Evolutionary conservation across 1,284 basidiomycete species (phyloP).

Genomic region (Peniophora sp.): DNA sequence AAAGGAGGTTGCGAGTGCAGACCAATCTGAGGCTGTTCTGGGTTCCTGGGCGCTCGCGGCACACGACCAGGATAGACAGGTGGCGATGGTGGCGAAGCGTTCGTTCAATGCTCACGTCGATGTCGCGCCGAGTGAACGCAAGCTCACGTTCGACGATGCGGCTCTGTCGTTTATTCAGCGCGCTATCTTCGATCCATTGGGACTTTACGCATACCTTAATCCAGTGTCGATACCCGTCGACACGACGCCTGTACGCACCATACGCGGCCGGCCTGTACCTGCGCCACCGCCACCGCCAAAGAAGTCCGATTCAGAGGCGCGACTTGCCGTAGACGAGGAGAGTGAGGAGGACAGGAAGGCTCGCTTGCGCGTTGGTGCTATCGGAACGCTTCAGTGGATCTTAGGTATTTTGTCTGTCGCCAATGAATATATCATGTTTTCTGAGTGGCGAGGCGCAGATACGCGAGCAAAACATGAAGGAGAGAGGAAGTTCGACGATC

Average conservation of each 20-base stretch:
- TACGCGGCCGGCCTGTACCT: slow-evolving; percentile 23
- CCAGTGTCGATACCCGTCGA: slow-evolving; percentile 42
- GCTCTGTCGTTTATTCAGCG: slow-evolving; percentile 39
- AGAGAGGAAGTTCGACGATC: slow-evolving; percentile 19
- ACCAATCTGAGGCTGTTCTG: slow-evolving; percentile 63
- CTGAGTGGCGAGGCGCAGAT: neutral
- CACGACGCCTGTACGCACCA: slow-evolving; percentile 18
- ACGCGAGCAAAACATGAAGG: slow-evolving; percentile 6
- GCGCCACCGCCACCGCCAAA: slow-evolving; percentile 16
- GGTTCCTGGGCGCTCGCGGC: slow-evolving; percentile 77
- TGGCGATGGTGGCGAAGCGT: slow-evolving; percentile 41
- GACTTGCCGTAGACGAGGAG: slow-evolving; percentile 40
- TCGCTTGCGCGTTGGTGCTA: slow-evolving; percentile 62
- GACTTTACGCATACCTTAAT: slow-evolving; percentile 61
- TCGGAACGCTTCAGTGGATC: slow-evolving; percentile 64
- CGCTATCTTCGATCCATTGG: slow-evolving; percentile 59
- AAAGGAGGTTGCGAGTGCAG: slow-evolving; percentile 40
- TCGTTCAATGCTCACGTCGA: slow-evolving; percentile 45
- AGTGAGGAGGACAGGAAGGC: slow-evolving; percentile 61
- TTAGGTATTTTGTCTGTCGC: slow-evolving; percentile 33
- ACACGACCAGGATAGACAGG: slow-evolving; percentile 66
- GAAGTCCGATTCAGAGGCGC: slow-evolving; percentile 32
- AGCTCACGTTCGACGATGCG: slow-evolving; percentile 30
- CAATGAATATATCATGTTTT: neutral
- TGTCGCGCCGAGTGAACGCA: slow-evolving; percentile 10